Evolutionary conservation across 345 rosid genomes (phyloP).

Genomic region (Geranium brycei): DNA sequence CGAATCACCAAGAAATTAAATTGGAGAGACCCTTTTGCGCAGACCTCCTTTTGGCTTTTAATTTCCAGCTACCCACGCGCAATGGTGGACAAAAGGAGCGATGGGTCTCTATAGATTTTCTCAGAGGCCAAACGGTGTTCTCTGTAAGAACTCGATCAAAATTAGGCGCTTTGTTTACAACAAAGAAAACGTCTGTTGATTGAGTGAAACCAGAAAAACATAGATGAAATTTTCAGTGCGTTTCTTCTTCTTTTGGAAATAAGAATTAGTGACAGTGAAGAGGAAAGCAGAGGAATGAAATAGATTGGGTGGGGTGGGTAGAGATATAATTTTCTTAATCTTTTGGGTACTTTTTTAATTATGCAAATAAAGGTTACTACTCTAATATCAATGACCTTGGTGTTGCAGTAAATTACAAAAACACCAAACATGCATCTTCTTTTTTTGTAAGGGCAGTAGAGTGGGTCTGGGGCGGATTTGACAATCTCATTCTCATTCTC

Average conservation of each 20-base stretch:
- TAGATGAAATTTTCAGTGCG: background rate
- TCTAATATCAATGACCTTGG: too few relatives aligned
- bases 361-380: background rate
- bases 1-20: background rate
- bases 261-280: background rate
- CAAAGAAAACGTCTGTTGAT: background rate
- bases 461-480: too few relatives aligned
- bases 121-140: background rate
- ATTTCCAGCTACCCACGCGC: background rate
- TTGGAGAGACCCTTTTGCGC: background rate
- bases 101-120: background rate
- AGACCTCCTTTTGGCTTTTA: background rate
- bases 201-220: background rate
- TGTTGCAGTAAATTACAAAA: too few relatives aligned
- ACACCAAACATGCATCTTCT: too few relatives aligned
- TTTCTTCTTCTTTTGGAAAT: background rate
- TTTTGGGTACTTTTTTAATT: background rate
- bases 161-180: too few relatives aligned
- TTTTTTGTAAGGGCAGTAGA: too few relatives aligned
- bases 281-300: constrained; percentile 1
- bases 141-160: background rate
- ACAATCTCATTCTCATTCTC: too few relatives aligned
- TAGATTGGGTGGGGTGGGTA: constrained; percentile 10
- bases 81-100: background rate
- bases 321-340: background rate